Conservation (phyloP, 2,329 filamentous ascomycete species). For the Eutypa lata region DNA sequence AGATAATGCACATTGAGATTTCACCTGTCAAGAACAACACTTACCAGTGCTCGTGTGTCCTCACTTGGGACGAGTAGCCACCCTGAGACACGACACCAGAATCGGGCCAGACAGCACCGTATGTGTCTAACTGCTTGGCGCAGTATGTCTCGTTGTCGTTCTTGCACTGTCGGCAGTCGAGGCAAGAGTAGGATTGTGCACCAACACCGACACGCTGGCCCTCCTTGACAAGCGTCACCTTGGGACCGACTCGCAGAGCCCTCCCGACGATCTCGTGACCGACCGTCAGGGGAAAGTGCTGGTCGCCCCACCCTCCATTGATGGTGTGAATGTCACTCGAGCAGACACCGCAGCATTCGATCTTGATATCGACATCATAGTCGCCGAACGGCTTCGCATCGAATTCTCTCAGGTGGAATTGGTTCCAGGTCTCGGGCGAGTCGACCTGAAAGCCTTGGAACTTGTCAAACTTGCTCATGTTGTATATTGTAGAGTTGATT, state of each 20-base stretch:
- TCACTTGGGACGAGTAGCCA: slow-evolving; percentile 62
- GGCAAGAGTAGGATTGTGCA: slow-evolving; percentile 63
- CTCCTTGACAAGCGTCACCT: slow-evolving; percentile 58
- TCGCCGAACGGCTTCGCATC: slow-evolving; percentile 83
- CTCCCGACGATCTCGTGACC: slow-evolving; percentile 72
- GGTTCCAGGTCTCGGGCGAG: slow-evolving; percentile 50
- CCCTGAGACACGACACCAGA: slow-evolving; percentile 62
- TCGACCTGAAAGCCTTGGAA: slow-evolving; percentile 61
- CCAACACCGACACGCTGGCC: slow-evolving; percentile 68
- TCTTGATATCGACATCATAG: slow-evolving; percentile 83
- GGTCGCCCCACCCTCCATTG: slow-evolving; percentile 59
- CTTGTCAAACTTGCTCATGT: slow-evolving; percentile 55
- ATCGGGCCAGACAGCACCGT: slow-evolving; percentile 53
- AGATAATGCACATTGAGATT: background rate
- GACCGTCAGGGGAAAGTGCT: slow-evolving; percentile 42
- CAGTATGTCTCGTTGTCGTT: slow-evolving; percentile 69
- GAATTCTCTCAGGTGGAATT: slow-evolving; percentile 71
- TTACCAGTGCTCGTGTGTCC: slow-evolving; percentile 72
- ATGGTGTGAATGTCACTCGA: slow-evolving; percentile 71
- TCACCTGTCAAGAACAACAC: slow-evolving; percentile 7
- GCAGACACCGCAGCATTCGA: slow-evolving; percentile 76
- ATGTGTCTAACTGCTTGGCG: slow-evolving; percentile 57
- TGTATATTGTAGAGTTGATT: slow-evolving; percentile 2
- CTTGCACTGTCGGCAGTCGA: slow-evolving; percentile 62
- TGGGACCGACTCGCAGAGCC: slow-evolving; percentile 63